Evolutionary conservation across 371 early-diverging fungal genomes (phyloP).

Genomic region (Haplosporangium sp.): DNA sequence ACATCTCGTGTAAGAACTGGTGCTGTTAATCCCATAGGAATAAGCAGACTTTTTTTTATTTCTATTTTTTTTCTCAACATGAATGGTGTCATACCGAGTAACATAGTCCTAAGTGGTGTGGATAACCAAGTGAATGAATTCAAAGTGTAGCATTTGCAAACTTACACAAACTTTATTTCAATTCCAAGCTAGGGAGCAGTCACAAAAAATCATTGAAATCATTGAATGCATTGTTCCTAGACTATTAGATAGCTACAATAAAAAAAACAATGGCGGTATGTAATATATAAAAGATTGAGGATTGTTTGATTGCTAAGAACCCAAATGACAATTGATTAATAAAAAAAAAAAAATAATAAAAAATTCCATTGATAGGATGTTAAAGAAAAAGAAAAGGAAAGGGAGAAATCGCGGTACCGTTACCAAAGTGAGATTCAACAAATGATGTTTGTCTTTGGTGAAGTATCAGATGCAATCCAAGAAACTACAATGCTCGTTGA

Average conservation of each 20-base stretch:
- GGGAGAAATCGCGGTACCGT: conserved; percentile 60
- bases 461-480: conserved; percentile 88
- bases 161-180: no score
- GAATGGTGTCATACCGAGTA: no score
- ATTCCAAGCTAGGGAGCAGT: background rate
- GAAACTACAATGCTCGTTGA: conserved; percentile 91
- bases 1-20: no score
- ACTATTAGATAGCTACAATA: background rate
- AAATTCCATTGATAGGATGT: background rate
- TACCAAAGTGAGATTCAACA: conserved; percentile 88
- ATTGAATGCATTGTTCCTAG: no score
- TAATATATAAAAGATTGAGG: background rate
- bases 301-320: background rate
- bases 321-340: background rate
- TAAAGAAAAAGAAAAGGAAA: conserved; percentile 26
- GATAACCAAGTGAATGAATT: no score
- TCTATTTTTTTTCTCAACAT: no score
- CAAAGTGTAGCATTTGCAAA: no score
- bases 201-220: background rate
- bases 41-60: no score
- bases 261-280: conserved; percentile 13
- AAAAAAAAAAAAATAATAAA: background rate
- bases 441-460: conserved; percentile 99
- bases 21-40: no score
- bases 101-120: no score